phyloP scores from a whole-genome alignment of 495 filamentous ascomycete species.

The Podospora sp. region DNA sequence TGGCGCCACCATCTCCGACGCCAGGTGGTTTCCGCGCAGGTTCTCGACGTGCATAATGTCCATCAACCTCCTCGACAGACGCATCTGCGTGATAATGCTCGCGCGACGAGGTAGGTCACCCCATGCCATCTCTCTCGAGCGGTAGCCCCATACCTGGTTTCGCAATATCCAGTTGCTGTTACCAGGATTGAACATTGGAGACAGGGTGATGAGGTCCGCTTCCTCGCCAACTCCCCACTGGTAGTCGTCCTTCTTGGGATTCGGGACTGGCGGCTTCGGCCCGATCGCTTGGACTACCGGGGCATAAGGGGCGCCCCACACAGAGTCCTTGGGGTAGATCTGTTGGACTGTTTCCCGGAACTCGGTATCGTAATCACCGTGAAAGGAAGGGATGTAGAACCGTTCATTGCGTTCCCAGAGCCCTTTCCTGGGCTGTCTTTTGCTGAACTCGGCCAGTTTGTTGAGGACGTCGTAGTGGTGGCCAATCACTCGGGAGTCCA shows the following conservation, averaged over 20 bases:
- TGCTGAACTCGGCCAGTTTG: slow-evolving; percentile 59
- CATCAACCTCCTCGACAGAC: slow-evolving; percentile 64
- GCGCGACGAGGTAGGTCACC: slow-evolving; percentile 63
- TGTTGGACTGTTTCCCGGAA: slow-evolving; percentile 57
- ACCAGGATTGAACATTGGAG: slow-evolving; percentile 69
- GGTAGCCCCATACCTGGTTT: slow-evolving; percentile 64
- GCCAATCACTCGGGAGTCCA: slow-evolving; percentile 71
- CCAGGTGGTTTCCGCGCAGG: slow-evolving; percentile 60
- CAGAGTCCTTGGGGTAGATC: slow-evolving; percentile 44
- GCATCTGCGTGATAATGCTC: slow-evolving; percentile 66
- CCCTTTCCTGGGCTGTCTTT: slow-evolving; percentile 64
- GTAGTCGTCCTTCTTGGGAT: slow-evolving; percentile 62
- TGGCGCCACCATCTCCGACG: slow-evolving; percentile 70
- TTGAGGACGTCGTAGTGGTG: slow-evolving; percentile 72
- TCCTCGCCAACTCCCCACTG: slow-evolving; percentile 76
- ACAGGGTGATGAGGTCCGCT: slow-evolving; percentile 71
- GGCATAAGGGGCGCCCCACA: slow-evolving; percentile 65
- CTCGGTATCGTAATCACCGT: slow-evolving; percentile 59
- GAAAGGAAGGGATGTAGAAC: slow-evolving; percentile 67
- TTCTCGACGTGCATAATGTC: slow-evolving; percentile 67
- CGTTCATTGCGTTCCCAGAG: slow-evolving; percentile 76
- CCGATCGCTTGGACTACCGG: slow-evolving; percentile 61
- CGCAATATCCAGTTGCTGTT: slow-evolving; percentile 65
- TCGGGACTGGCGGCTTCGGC: slow-evolving; percentile 56
- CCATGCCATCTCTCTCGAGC: slow-evolving; percentile 48